These are phyloP conservation scores for Leccinum boreale DNA, from an alignment of 768 basidiomycete genomes.

Conservation along the genomic window DNA sequence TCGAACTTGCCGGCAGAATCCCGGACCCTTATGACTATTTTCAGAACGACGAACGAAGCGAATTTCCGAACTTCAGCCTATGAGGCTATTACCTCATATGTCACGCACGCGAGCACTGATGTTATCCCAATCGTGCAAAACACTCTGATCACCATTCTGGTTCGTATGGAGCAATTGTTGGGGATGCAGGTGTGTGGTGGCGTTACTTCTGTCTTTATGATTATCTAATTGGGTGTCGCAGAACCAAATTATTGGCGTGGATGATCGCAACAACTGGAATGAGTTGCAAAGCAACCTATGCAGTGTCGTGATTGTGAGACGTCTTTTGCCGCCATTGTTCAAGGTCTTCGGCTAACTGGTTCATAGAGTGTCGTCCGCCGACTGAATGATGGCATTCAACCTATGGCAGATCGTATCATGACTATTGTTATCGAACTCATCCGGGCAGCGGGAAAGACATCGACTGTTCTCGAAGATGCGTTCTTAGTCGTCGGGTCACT, in stretches of 20 bases:
- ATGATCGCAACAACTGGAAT: slow-evolving; percentile 99
- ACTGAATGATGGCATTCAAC: slow-evolving; percentile 77
- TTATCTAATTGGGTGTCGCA: slow-evolving; percentile 28
- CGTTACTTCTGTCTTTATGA: background rate
- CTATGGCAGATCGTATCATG: slow-evolving; percentile 94
- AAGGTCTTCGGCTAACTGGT: slow-evolving; percentile 2
- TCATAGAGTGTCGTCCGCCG: slow-evolving; percentile 80
- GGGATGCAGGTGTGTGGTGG: slow-evolving; percentile 66
- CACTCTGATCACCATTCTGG: slow-evolving; percentile 77
- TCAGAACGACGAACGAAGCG: slow-evolving; percentile 77
- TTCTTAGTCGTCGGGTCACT: slow-evolving; percentile 92
- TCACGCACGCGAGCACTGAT: slow-evolving; percentile 77
- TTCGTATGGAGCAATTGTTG: slow-evolving; percentile 86
- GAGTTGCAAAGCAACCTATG: slow-evolving; percentile 96
- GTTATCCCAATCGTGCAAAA: slow-evolving; percentile 78
- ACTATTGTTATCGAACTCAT: slow-evolving; percentile 84
- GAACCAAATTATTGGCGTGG: slow-evolving; percentile 91
- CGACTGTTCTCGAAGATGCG: slow-evolving; percentile 93
- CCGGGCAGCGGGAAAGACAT: slow-evolving; percentile 83
- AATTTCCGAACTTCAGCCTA: slow-evolving; percentile 96
- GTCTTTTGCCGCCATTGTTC: background rate
- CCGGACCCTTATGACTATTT: slow-evolving; percentile 10
- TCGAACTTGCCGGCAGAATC: background rate
- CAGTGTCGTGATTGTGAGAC: slow-evolving; percentile 78
- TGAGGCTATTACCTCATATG: slow-evolving; percentile 88